Conservation (phyloP, 179 eudicot species). For the Drosera spatulata region DNA sequence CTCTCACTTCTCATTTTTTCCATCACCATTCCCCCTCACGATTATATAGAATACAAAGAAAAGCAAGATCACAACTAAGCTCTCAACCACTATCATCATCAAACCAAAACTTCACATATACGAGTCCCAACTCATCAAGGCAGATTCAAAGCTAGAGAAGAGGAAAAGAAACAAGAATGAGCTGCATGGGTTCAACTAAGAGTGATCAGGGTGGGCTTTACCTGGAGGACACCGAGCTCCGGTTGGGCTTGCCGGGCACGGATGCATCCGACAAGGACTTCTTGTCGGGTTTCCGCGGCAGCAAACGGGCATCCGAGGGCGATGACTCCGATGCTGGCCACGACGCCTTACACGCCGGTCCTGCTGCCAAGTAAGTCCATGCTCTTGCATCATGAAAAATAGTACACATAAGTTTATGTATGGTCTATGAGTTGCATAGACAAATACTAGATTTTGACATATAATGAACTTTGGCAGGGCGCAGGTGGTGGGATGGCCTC, state of each 20-base stretch:
- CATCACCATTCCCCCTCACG: too few species aligned
- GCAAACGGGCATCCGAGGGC: conserved; percentile 30
- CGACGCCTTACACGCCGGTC: conserved; percentile 9
- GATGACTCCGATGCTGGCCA: conserved; percentile 8
- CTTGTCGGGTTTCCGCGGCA: conserved; percentile 12
- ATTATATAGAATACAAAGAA: too few species aligned
- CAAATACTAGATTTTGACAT: neutral
- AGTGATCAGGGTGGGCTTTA: conserved; percentile 16
- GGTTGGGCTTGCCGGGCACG: conserved; percentile 44
- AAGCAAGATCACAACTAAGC: too few species aligned
- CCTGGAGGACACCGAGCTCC: conserved; percentile 49
- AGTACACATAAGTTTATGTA: neutral
- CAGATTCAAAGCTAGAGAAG: too few species aligned
- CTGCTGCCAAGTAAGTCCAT: conserved; percentile 44
- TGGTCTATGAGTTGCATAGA: too few species aligned
- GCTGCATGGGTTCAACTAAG: conserved; percentile 9
- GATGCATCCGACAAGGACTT: conserved; percentile 17
- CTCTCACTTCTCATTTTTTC: too few species aligned
- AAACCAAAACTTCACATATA: too few species aligned
- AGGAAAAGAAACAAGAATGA: neutral
- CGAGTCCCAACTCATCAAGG: too few species aligned
- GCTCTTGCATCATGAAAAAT: neutral
- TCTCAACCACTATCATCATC: too few species aligned
- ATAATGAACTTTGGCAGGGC: conserved; percentile 20
- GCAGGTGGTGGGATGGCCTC: conserved; percentile 63